Base-by-base conservation (phyloP, 2,329 filamentous ascomycete genomes). In the Lecanicillium sp. region DNA sequence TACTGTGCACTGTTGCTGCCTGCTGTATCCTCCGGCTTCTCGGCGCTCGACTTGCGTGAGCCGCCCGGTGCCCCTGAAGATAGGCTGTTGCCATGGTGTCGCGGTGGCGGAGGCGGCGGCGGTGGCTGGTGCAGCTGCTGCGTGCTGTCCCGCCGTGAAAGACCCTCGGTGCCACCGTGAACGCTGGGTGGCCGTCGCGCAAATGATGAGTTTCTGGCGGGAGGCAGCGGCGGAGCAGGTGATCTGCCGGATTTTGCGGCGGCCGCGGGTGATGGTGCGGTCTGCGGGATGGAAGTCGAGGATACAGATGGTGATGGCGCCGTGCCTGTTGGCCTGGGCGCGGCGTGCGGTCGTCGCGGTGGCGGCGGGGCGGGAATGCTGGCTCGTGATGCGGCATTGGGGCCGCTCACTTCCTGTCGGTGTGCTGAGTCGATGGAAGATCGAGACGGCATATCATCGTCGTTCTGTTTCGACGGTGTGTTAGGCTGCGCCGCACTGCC, bases 361-460 rank as follows among this genome's bases (percentile, higher is more conserved):
- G 78, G 78, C 15, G 79, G 78, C 14, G 78, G 77, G 8, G 73
- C 70, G n/a, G 44, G 44, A 5, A 40, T 35, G 2, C 33, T 19
- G 2, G 27, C 35, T 3, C 44, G 44, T 0, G 76, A 77, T 0
- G 67, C 70, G 46, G n/a, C n/a, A n/a, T 65, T 63, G 15, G 62
- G 58, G 49, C 64, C 72, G 27, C 70, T 55, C 51, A 70, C 74
- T 17, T 72, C 72, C 4, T 73, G 63, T 7, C 72, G 68, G 4
- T 67, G 62, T 5, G 61, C 66, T 7, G 75, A 78, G n/a, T 77
- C 75, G 8, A 71, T 46, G 0, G 77, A 79, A 9, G 74, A 72
- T 3, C 74, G 70, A 5, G 68, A 64, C 14, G 67, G 62, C 5
- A 65, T 62, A 10, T 75, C 68, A 5, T 71, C 68, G 3, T 63